phyloP scores from a whole-genome alignment of 805 yeast genomes.

The Starmerella roubikii region DNA sequence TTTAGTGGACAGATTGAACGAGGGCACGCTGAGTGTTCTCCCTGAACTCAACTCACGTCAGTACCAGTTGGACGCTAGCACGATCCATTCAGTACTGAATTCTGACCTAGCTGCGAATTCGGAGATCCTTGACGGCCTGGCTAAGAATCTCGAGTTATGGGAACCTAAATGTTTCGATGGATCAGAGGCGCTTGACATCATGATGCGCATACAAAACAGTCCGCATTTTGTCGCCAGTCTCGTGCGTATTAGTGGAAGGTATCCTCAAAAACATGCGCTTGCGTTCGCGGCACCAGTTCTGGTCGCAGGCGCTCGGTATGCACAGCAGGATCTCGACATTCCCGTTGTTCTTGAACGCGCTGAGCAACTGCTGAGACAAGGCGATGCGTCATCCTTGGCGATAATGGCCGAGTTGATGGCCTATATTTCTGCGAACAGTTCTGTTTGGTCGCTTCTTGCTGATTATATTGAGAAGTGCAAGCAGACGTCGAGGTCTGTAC shows the following conservation, averaged over 20 bases:
- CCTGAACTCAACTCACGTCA: not conserved
- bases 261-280: slow-evolving; percentile 1
- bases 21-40: not conserved
- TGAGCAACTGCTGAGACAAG: not conserved
- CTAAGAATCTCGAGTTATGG: slow-evolving; percentile 10
- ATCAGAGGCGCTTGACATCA: slow-evolving; percentile 1
- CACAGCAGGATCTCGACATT: slow-evolving; percentile 7
- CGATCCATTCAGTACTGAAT: not conserved
- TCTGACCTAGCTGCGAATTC: not conserved
- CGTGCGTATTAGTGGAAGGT: slow-evolving; percentile 10
- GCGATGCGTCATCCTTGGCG: slow-evolving; percentile 1
- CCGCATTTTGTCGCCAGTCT: slow-evolving; percentile 12
- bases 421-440: not conserved
- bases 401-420: slow-evolving; percentile 1
- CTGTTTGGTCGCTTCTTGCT: slow-evolving; percentile 1
- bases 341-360: slow-evolving; percentile 3
- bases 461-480: slow-evolving; percentile 6
- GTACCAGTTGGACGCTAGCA: not conserved
- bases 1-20: slow-evolving; percentile 2
- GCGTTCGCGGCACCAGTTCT: slow-evolving; percentile 9
- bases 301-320: slow-evolving; percentile 14
- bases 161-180: slow-evolving; percentile 1
- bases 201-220: not conserved
- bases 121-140: slow-evolving; percentile 3
- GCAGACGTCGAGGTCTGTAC: slow-evolving; percentile 1